Percentiles rank a stretch among this genome's conserved stretches.
Conservation (phyloP, 805 yeast species). For the Schwanniomyces polymorphus region DNA sequence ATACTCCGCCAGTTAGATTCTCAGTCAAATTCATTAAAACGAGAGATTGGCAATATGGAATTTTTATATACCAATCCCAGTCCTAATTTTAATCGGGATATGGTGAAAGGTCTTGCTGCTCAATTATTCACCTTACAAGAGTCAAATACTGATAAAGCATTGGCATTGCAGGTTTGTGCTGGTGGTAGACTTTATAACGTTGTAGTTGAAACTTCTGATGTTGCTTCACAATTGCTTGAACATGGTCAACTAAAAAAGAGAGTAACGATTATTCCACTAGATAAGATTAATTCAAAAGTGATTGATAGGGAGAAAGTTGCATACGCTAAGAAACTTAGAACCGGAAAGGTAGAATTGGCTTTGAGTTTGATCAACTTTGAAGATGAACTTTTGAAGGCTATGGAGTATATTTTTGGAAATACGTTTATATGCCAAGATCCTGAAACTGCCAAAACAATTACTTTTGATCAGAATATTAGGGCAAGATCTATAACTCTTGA, state of each 20-base stretch:
- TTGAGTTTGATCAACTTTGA: constrained; percentile 76
- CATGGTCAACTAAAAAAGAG: constrained; percentile 75
- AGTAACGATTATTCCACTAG: constrained; percentile 89
- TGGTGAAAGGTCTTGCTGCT: constrained; percentile 89
- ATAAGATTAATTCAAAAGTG: constrained; percentile 68
- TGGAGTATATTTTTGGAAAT: constrained; percentile 88
- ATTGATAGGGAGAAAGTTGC: constrained; percentile 52
- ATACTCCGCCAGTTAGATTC: constrained; percentile 44
- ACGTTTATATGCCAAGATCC: constrained; percentile 89
- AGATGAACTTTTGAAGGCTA: constrained; percentile 68
- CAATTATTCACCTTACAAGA: constrained; percentile 70
- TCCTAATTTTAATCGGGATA: constrained; percentile 54
- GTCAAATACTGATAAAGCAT: constrained; percentile 56
- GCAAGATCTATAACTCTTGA: constrained; percentile 84
- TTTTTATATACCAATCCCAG: constrained; percentile 70
- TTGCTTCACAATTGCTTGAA: constrained; percentile 82
- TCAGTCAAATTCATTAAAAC: constrained; percentile 54
- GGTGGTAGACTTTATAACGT: constrained; percentile 89
- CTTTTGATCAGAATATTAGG: constrained; percentile 79
- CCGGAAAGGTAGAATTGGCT: constrained; percentile 88
- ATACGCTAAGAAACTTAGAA: constrained; percentile 74
- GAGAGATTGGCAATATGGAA: constrained; percentile 71
- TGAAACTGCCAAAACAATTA: constrained; percentile 82
- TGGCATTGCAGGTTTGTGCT: constrained; percentile 91
- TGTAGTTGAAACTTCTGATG: constrained; percentile 82